Conservation (phyloP, 148 eudicot genomes). For the Vaccinium darrowii region DNA sequence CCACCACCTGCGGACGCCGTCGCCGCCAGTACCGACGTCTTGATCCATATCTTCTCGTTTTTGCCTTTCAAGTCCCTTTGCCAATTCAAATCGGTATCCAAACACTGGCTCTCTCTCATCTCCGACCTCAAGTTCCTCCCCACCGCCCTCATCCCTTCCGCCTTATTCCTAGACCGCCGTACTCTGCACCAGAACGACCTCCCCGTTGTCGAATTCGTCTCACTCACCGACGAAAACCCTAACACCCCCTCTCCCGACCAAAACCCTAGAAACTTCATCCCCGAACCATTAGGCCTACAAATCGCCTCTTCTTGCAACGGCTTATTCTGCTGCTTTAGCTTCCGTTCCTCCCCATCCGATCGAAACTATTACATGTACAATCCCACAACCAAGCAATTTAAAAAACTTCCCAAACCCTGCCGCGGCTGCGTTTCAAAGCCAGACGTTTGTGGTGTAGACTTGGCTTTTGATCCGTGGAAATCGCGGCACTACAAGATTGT, state of each 20-base stretch:
- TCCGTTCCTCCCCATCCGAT: not conserved
- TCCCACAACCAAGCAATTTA: not conserved
- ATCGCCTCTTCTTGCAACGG: not conserved
- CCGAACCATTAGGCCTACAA: not conserved
- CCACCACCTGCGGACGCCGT: not conserved
- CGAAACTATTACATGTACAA: not conserved
- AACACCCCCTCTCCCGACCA: not conserved
- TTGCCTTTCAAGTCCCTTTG: not conserved
- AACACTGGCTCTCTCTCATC: not conserved
- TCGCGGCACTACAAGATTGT: not conserved
- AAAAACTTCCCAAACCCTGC: not conserved
- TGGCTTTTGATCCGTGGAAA: not conserved
- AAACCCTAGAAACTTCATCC: not conserved
- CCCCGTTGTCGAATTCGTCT: not conserved
- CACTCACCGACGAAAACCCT: not conserved
- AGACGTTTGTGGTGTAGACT: not conserved
- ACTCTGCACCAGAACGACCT: not conserved
- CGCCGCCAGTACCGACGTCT: not conserved
- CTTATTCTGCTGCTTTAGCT: not conserved
- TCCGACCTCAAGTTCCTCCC: constrained; percentile 10
- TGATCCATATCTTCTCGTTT: not conserved
- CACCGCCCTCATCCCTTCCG: not conserved
- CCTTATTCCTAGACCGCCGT: not conserved
- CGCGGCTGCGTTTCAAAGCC: not conserved
- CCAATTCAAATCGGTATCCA: not conserved